phyloP scores from a whole-genome alignment of 805 yeast species.

The Yamadazyma takamatsuzukensis region DNA sequence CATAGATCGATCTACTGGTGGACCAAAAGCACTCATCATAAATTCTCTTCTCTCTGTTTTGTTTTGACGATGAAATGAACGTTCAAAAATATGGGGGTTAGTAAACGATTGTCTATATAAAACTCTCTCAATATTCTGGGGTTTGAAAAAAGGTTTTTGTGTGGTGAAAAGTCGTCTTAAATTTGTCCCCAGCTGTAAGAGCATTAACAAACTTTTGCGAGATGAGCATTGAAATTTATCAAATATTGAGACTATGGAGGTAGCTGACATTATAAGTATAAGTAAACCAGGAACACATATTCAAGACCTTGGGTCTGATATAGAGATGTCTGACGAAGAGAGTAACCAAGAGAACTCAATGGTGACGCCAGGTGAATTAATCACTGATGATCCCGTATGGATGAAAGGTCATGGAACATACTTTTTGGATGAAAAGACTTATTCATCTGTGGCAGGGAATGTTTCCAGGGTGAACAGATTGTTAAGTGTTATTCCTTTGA shows the following conservation, averaged over 20 bases:
- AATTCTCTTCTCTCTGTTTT: conserved; percentile 24
- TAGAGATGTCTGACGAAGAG: conserved; percentile 39
- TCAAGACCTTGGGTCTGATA: conserved; percentile 28
- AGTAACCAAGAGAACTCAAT: conserved; percentile 24
- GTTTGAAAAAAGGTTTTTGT: too few species aligned
- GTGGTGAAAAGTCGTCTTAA: too few species aligned
- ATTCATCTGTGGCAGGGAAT: conserved; percentile 89
- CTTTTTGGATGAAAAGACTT: conserved; percentile 67
- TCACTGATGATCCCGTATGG: conserved; percentile 96
- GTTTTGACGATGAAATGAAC: conserved; percentile 14
- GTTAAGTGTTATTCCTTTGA: conserved; percentile 77
- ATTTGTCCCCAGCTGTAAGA: too few species aligned
- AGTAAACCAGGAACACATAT: conserved; percentile 22
- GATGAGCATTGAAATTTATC: conserved; percentile 1
- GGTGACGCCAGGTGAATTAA: conserved; percentile 93
- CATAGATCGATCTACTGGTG: conserved; percentile 72
- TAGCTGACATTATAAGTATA: conserved; percentile 34
- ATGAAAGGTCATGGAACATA: conserved; percentile 99
- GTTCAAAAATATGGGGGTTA: too few species aligned
- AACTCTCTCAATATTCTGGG: too few species aligned
- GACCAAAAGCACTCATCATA: conserved; percentile 37
- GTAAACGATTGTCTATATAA: too few species aligned
- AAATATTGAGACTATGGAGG: conserved; percentile 13
- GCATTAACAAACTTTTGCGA: neutral
- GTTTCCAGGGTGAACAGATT: conserved; percentile 83